Base-by-base conservation (phyloP, 2,329 filamentous ascomycete genomes). In the Neonectria magnoliae region DNA sequence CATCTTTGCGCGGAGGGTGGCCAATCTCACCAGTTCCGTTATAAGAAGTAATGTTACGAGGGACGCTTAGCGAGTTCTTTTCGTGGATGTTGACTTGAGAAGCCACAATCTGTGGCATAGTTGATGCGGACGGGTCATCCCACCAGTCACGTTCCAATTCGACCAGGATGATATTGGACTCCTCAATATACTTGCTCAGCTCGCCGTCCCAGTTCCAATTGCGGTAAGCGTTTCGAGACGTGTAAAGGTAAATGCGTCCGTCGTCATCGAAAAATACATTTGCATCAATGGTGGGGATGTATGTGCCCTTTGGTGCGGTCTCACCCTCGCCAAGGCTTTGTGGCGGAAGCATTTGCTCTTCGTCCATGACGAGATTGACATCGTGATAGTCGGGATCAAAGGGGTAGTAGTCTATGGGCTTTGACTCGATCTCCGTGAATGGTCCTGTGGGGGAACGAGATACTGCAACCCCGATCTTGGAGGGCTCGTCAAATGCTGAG, bases 221-320 rank as follows among this genome's bases (percentile, higher is more conserved):
- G 1, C 77, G 71, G 55, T 79, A 79, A 3, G 77, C 77, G 48
- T 79, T 79, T 6, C 77, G 71, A 1, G 78, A 79, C 4, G 71
- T 64, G 59, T 78, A 79, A 0, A 80, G 57, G 58, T 83, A 82
- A 13, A 76, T 69, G 6, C 70, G 72, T 3, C 75, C 77, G 62
- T 80, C 75, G 6, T 74, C 68, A 44, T 83, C 79, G 50, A 81
- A 84, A 44, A 85, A 81, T n/a, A 86, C 75, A 72, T 84, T 81
- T 0, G 81, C 78, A 57, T 85, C 83, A 8, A 85, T 83, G 4
- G 74, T 76, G 1, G 77, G 77, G 20, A 79, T 79, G 20, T 76
- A 79, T 1, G 77, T 79, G 14, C 77, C 77, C 60, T 69, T 78
- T 0, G 77, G 77, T 11, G 77, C 77, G 0, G 60, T 73, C 20